phyloP scores from a whole-genome alignment of 2,329 filamentous ascomycete genomes.

The Elsinoe australis region DNA sequence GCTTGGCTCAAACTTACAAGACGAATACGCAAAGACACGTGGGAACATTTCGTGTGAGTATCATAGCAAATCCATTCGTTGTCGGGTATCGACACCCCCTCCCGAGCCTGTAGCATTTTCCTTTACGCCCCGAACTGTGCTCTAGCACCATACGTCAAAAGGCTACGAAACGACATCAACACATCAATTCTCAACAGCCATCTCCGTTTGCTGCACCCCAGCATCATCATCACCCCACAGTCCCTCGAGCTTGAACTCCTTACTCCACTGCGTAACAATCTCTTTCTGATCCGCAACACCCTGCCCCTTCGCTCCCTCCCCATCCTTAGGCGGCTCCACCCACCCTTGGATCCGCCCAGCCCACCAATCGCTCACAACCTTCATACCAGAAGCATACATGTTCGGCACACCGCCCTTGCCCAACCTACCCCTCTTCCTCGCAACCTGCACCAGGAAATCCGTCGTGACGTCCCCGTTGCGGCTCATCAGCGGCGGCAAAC shows the following conservation, averaged over 20 bases:
- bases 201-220: background rate
- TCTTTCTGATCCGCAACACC: slow-evolving; percentile 20
- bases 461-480: slow-evolving; percentile 68
- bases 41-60: no score
- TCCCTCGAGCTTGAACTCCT: slow-evolving; percentile 55
- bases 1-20: no score
- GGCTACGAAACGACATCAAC: no score
- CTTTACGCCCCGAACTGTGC: no score
- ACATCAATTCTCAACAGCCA: slow-evolving; percentile 13
- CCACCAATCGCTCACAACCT: slow-evolving; percentile 76
- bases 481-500: slow-evolving; percentile 67
- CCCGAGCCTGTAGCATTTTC: no score
- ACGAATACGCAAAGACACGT: no score
- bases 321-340: slow-evolving; percentile 19
- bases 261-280: slow-evolving; percentile 20
- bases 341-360: slow-evolving; percentile 21
- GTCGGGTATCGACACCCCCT: no score
- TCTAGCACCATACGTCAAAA: no score
- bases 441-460: slow-evolving; percentile 91
- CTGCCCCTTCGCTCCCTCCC: slow-evolving; percentile 10
- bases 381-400: slow-evolving; percentile 76
- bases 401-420: slow-evolving; percentile 89
- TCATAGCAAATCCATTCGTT: no score
- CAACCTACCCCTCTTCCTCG: slow-evolving; percentile 80
- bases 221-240: slow-evolving; percentile 65